phyloP scores from a whole-genome alignment of 2,329 filamentous ascomycete species.

The Exophiala bonariae region DNA sequence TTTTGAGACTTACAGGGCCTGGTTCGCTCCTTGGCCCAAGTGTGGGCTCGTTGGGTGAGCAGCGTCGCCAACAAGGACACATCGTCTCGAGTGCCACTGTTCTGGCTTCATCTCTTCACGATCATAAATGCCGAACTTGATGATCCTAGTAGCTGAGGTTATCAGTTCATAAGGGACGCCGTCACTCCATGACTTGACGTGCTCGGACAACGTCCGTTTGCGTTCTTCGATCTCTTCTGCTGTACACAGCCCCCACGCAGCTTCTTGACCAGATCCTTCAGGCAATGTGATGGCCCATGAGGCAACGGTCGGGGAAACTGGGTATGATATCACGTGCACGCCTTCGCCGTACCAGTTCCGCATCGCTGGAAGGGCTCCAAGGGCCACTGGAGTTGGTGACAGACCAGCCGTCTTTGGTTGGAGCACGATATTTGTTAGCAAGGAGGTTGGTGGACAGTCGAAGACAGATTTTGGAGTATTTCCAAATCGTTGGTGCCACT shows the following conservation, averaged over 20 bases:
- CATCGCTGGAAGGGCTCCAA: conserved; percentile 5
- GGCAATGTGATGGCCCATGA: conserved; percentile 17
- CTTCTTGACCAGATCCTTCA: conserved; percentile 10
- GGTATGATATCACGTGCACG: conserved; percentile 18
- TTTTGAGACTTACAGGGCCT: conserved; percentile 20
- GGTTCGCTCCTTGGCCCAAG: conserved; percentile 16
- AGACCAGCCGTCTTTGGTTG: conserved; percentile 13
- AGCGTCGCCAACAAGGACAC: conserved; percentile 14
- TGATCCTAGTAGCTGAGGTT: conserved; percentile 7
- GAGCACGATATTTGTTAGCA: background rate
- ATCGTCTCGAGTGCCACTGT: conserved; percentile 12
- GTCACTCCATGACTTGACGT: conserved; percentile 10
- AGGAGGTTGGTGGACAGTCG: background rate
- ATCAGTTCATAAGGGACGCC: conserved; percentile 6
- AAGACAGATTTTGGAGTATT: too few species aligned
- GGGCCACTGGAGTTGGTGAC: conserved; percentile 8
- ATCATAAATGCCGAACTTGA: conserved; percentile 20
- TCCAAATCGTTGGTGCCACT: background rate
- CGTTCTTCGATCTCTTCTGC: conserved; percentile 12
- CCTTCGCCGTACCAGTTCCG: conserved; percentile 17
- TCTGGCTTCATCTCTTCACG: conserved; percentile 15
- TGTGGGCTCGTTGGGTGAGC: conserved; percentile 18
- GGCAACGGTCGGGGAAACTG: conserved; percentile 12
- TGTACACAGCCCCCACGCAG: conserved; percentile 12
- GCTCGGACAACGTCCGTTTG: conserved; percentile 6